Evolutionary conservation across 2,329 filamentous ascomycete species (phyloP).

Genomic region (Cytospora mali): DNA sequence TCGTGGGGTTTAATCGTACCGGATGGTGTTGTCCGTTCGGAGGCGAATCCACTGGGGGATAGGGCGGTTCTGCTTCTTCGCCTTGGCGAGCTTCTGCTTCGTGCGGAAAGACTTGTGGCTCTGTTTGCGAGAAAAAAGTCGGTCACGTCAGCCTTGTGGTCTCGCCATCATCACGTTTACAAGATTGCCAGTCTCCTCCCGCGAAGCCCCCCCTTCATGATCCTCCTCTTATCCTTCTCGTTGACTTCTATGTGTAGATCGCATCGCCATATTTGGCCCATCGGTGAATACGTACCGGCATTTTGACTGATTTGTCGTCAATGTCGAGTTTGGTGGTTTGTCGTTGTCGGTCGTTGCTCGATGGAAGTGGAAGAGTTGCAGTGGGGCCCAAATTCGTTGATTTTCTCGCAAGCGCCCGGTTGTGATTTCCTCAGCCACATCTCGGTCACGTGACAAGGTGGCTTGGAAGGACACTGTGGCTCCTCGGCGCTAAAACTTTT

Average conservation of each 20-base stretch:
- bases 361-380: slow-evolving; percentile 28
- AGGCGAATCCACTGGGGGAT: slow-evolving; percentile 99
- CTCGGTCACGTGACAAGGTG: neutral
- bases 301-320: slow-evolving; percentile 42
- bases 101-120: slow-evolving; percentile 99
- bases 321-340: slow-evolving; percentile 32
- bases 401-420: slow-evolving; percentile 7
- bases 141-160: slow-evolving; percentile 24
- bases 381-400: slow-evolving; percentile 23
- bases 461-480: neutral
- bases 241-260: neutral
- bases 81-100: slow-evolving; percentile 99
- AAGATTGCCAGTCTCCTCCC: neutral
- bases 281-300: slow-evolving; percentile 40
- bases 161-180: slow-evolving; percentile 12
- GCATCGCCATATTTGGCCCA: neutral
- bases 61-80: slow-evolving; percentile 99
- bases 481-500: slow-evolving; percentile 8
- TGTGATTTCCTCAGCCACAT: neutral
- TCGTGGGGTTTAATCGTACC: slow-evolving; percentile 63
- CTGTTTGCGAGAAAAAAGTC: slow-evolving; percentile 51
- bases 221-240: neutral
- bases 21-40: slow-evolving; percentile 98
- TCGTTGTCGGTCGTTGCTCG: slow-evolving; percentile 30
- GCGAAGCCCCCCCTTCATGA: too few relatives aligned